Evolutionary conservation across 495 filamentous ascomycete genomes (phyloP), one percentile per base, ranked within the genome.

Genomic region (Cudoniella acicularis): DNA sequence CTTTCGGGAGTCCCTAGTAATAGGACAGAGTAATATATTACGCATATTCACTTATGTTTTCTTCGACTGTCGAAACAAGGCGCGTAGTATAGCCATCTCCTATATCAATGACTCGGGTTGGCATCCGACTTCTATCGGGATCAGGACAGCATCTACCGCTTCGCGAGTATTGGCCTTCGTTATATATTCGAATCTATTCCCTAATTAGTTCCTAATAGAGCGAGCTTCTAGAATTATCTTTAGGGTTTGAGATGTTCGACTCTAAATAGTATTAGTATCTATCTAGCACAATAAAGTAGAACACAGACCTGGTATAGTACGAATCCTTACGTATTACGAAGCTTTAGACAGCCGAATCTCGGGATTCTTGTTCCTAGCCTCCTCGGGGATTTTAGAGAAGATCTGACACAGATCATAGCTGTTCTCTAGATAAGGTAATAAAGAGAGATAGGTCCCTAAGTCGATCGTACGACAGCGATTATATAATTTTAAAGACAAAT

Each of bases 11-110:
- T 13, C 59, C 59, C 59, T 52, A 61, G 52, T 43, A 61, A 52
- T 61, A 52, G 21, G 52, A 56, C 13, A 61, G 45, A 42, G 53
- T 45, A 30, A 54, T 36, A 18, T 60, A 60, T n/a, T 41, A 20
- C 10, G 16, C 17, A 9, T 41, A 13, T 24, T 41, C n/a, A 46
- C 21, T 49, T n/a, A n/a, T n/a, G n/a, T n/a, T n/a, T n/a, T n/a
- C n/a, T 4, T 47, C 17, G 3, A 8, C 45, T 42, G n/a, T 45
- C 24, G 36, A 42, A 6, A 30, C 20, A 18, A 52, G 16, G 23
- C 3, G 10, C 45, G 4, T 18, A 36, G 54, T 21, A 24, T 1
- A 27, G 23, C 54, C 43, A 36, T 56, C 43, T 49, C 54, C 54
- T 8, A 56, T 22, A 40, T 56, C 23, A 36, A 56, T 48, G 45